phyloP scores from a whole-genome alignment of 1,139 yeast genomes.

The Saccharomyces hybrid region DNA sequence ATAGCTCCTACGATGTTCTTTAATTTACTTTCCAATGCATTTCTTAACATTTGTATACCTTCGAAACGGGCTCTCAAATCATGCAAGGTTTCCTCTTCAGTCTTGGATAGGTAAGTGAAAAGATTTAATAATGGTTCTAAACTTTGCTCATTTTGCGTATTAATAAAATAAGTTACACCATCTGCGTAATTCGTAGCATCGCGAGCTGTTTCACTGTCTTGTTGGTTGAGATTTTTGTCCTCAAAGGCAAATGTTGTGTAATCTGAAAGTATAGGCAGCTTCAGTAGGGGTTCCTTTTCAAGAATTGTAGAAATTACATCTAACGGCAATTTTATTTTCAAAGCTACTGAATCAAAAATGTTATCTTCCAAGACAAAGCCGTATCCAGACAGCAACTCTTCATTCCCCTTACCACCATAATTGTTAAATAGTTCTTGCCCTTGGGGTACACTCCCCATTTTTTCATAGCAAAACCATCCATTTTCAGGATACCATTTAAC shows the following conservation, averaged over 20 bases:
- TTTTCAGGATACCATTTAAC: constrained; percentile 54
- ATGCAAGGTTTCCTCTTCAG: constrained; percentile 37
- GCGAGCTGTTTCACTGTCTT: constrained; percentile 14
- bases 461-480: constrained; percentile 22
- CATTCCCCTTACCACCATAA: constrained; percentile 82
- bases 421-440: constrained; percentile 61
- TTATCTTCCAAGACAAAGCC: constrained; percentile 67
- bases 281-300: constrained; percentile 34
- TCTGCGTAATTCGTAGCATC: constrained; percentile 24
- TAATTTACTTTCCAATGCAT: constrained; percentile 22
- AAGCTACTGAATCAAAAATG: constrained; percentile 53
- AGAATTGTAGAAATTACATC: constrained; percentile 29
- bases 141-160: constrained; percentile 21
- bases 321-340: constrained; percentile 44
- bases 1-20: not conserved
- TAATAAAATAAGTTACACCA: constrained; percentile 42
- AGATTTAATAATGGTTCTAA: constrained; percentile 38
- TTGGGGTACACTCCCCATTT: constrained; percentile 13
- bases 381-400: constrained; percentile 49
- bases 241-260: constrained; percentile 36
- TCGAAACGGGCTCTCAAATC: constrained; percentile 50
- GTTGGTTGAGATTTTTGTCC: constrained; percentile 5
- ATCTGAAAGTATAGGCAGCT: constrained; percentile 40
- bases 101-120: constrained; percentile 46
- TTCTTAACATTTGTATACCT: constrained; percentile 40